Conservation (phyloP, 352 stramenopile species). For the Globisporangium megalacanthum region DNA sequence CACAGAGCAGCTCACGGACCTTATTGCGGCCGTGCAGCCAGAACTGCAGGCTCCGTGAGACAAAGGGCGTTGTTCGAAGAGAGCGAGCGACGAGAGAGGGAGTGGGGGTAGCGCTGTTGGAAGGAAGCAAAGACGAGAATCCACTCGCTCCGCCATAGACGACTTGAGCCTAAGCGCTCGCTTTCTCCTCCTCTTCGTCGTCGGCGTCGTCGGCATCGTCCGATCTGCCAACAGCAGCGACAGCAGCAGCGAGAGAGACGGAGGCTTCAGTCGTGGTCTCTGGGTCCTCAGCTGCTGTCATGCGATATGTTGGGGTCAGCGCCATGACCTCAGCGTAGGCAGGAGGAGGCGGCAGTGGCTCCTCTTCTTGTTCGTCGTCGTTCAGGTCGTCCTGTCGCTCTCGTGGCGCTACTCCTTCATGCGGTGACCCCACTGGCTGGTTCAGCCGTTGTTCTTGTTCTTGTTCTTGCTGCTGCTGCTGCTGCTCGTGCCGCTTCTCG, state of each 20-base stretch:
- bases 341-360: neutral
- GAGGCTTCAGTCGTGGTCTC: too few relatives aligned
- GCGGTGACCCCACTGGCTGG: too few relatives aligned
- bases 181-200: too few relatives aligned
- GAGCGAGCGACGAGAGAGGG: neutral
- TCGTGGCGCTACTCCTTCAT: neutral
- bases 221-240: neutral
- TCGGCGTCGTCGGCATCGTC: neutral
- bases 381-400: neutral
- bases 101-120: neutral
- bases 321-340: neutral
- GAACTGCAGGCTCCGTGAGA: constrained; percentile 31
- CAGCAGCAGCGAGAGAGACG: neutral
- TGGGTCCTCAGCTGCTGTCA: too few relatives aligned
- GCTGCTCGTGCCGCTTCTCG: constrained; percentile 31
- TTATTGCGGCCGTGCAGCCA: constrained; percentile 21
- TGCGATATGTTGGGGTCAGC: too few relatives aligned
- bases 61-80: neutral
- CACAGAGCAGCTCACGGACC: constrained; percentile 29
- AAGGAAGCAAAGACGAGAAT: neutral
- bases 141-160: neutral
- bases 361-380: neutral
- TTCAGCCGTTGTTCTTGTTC: too few relatives aligned
- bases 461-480: constrained; percentile 4
- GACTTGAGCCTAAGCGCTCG: too few relatives aligned